Evolutionary conservation across 1,284 basidiomycete species (phyloP), one percentile per base, ranked within the genome.

Genomic region (Mycena citricolor): DNA sequence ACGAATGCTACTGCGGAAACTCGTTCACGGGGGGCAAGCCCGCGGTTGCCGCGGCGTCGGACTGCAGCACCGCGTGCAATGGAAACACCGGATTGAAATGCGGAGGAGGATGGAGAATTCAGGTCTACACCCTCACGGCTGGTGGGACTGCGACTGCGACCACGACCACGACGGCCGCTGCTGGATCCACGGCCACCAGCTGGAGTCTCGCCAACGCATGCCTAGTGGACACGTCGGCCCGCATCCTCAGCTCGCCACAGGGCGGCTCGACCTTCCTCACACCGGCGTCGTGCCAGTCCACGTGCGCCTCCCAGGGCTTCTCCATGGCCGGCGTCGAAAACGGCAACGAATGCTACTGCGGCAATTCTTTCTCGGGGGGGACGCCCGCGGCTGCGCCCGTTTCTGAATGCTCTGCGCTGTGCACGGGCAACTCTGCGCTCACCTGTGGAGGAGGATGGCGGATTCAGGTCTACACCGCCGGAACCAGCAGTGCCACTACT

Each of bases 291-390:
- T 45, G 44, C 14, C 36, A 39, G 13, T 19, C 26, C 30, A 22
- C 44, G 6, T 45, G 44, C 21, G 31, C 20, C 16, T 21, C 10
- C 17, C 39, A 40, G 19, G 38, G 23, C 5, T 33, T 32, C 37
- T 14, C 20, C n/a, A 34, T 39, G 7, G 44, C 44, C 5, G 44
- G 37, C 7, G 30, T 39, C 4, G 37, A 39, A 20, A 35, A 40
- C 29, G 44, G 44, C 12, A 29, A 19, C n/a, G 30, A 28, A 6
- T 45, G 44, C 26, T 41, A 22, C 22, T 47, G 44, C 28, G 44
- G 44, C 0, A 36, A 40, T n/a, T 21, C 17, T 2, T 47, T 29
- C 26, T 22, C 36, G n/a, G 44, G 44, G 14, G 39, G 44, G 11
- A 33, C 39, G 5, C 44, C 44, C 21, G 39, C 31, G 8, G 24